A percentile compares a stretch with the other conserved stretches of the same genome.
These are phyloP conservation scores for Leucaena leucocephala DNA, from an alignment of 306 rosid genomes.

Conservation along the genomic window DNA sequence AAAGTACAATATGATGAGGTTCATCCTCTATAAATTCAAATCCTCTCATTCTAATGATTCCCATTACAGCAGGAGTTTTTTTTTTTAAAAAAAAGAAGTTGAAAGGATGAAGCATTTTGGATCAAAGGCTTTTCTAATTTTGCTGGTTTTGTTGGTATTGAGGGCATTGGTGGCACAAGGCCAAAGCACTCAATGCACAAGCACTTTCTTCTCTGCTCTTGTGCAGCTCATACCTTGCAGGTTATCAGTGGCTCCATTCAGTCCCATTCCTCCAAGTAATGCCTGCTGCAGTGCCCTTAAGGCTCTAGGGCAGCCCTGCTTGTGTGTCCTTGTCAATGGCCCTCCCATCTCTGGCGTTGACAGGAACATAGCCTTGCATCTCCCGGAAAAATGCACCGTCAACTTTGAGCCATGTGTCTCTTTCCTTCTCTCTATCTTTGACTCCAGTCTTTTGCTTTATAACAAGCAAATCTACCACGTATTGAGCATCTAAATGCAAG, in stretches of 20 bases:
- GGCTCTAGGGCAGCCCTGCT: constrained; percentile 75
- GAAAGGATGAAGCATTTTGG: constrained; percentile 45
- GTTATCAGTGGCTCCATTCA: constrained; percentile 74
- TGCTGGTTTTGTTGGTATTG: constrained; percentile 38
- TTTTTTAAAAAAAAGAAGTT: neutral
- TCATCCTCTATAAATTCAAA: constrained; percentile 45
- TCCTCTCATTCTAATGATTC: neutral
- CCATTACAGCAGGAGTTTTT: neutral
- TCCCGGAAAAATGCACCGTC: constrained; percentile 71
- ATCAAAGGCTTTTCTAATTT: constrained; percentile 29
- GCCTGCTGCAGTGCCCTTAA: constrained; percentile 77
- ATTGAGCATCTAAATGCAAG: neutral
- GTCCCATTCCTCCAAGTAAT: constrained; percentile 70
- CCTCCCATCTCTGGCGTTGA: constrained; percentile 87
- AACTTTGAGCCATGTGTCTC: constrained; percentile 78
- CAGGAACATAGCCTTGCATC: constrained; percentile 76
- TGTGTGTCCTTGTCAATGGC: constrained; percentile 75
- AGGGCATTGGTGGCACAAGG: constrained; percentile 45
- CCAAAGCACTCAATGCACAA: constrained; percentile 51
- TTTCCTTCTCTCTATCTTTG: constrained; percentile 2
- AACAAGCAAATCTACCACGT: neutral
- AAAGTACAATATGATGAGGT: constrained; percentile 39
- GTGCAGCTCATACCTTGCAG: constrained; percentile 91
- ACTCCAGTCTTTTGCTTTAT: neutral
- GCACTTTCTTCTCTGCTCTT: constrained; percentile 76